Evolutionary conservation across 306 rosid species (phyloP), one percentile per base, ranked within the genome.

Genomic region (Trifolium fragiferum): DNA sequence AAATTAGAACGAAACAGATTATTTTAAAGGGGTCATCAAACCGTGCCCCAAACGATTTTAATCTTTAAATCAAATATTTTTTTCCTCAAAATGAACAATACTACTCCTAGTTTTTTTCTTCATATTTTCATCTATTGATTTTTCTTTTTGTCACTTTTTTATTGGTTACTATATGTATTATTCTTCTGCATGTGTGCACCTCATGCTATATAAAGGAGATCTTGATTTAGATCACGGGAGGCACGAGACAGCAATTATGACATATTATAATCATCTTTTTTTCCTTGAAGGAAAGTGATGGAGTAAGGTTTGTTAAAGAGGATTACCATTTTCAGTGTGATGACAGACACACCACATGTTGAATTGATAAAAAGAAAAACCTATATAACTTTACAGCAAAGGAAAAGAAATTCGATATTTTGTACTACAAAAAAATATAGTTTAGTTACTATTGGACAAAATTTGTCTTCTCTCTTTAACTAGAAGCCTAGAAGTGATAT

Each of bases 181-280:
- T 74, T 81, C 61, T 79, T 61, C 75, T 72, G 33, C 33, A 30
- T 30, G 82, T 79, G 87, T 81, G 76, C 51, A 74, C 50, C 62
- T 33, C 72, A 73, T 79, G 67, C 66, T 51, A 32, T 73, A 64
- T 32, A 68, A 72, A 61, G 50, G 21, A 50, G 23, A 77, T 23
- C 51, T 58, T 81, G 86, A 66, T 44, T 78, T 44, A 79, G 83
- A 76, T 90, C 82, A 81, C 84, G 83, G 82, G 88, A 76, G 75
- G 88, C 87, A 82, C 83, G 87, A 80, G 82, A 85, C 86, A 85
- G 70, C 90, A 86, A 88, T 82, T 80, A 88, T 88, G 82, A 55
- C 76, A 70, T 37, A 46, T 73, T 61, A 49, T 21, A 43, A 8
- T 53, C 71, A 67, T 60, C 43, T n/a, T 70, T 66, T 65, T 57